Conservation (phyloP, 345 rosid genomes). For the Linum trigynum region DNA sequence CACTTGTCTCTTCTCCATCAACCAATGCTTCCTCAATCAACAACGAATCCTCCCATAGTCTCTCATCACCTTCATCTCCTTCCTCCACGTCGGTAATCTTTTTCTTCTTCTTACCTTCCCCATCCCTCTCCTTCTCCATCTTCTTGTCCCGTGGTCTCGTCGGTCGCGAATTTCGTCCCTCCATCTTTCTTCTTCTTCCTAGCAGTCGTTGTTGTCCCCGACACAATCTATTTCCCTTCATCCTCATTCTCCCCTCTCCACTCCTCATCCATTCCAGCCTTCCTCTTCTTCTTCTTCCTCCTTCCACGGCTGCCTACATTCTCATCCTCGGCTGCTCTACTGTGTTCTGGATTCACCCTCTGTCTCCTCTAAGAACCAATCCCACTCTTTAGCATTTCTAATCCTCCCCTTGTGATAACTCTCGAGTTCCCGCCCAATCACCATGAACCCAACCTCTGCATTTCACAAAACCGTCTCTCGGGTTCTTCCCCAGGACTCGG, state of each 20-base stretch:
- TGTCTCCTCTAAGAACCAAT: slow-evolving; percentile 80
- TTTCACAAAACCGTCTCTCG: slow-evolving; percentile 23
- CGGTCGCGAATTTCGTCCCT: slow-evolving; percentile 35
- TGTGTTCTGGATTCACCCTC: too few species aligned
- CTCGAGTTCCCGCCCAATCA: slow-evolving; percentile 66
- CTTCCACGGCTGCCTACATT: slow-evolving; percentile 16
- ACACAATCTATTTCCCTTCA: slow-evolving; percentile 29
- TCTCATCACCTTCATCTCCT: slow-evolving; percentile 48
- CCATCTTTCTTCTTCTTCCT: slow-evolving; percentile 16
- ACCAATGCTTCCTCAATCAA: slow-evolving; percentile 37
- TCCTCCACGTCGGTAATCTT: too few species aligned
- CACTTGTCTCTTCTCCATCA: not conserved
- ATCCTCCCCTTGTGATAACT: slow-evolving; percentile 42
- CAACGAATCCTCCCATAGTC: slow-evolving; percentile 67
- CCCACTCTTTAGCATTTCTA: slow-evolving; percentile 41
- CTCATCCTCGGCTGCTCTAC: slow-evolving; percentile 21
- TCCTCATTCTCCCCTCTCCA: slow-evolving; percentile 63
- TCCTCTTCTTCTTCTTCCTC: slow-evolving; percentile 40
- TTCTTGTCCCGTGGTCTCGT: too few species aligned
- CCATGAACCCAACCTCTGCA: slow-evolving; percentile 81
- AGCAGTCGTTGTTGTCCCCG: too few species aligned
- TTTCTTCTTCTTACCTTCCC: slow-evolving; percentile 14
- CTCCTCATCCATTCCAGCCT: slow-evolving; percentile 16
- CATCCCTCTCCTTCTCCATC: slow-evolving; percentile 12
- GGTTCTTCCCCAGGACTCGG: slow-evolving; percentile 62